Evolutionary conservation across 2,329 filamentous ascomycete genomes (phyloP), one percentile per base, ranked within the genome.

Genomic region (Cytospora paraplurivora): DNA sequence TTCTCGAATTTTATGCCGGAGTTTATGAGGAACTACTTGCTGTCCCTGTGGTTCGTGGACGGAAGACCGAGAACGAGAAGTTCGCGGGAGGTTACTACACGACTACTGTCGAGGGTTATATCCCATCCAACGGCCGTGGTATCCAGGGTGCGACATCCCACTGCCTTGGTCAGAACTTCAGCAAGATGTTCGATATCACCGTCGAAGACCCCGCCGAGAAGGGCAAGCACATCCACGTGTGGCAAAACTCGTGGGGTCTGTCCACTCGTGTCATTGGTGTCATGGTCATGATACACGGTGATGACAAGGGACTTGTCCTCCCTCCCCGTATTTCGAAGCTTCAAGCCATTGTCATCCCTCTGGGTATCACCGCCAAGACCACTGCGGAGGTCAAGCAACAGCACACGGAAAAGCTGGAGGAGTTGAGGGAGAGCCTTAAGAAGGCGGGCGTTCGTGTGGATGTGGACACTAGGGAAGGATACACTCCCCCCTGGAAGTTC

Each of bases 111-210:
- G 95, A 99, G 79, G 95, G 93, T 38, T 99, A 97, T 76, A 97
- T 99, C 69, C 93, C 95, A 41, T 88, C 92, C 67, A 98, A 96
- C 68, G 95, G 95, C 32, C 90, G 95, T 74, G 95, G 95, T 76
- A 98, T 99, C 66, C 95, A 99, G 79, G 95, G 93, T 69, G 95
- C 88, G 59, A 99, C 95, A 49, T 97, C 92, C 59, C 95, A 99
- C 81, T 92, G 88, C 71, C 84, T 99, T 10, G 95, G 95, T 59
- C 95, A 99, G 79, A 97, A 99, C 80, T 99, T 99, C 80, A 93
- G 90, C 76, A 97, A 96, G 80, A 99, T 99, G 93, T 99, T 98
- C 76, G 90, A 95, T 76, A 98, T 99, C 76, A 96, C 90, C 0
- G 92, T 99, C 35, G 94, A 99, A 77, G 93, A 99, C 73, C 95